These are phyloP conservation scores for Lomentospora prolificans DNA, from an alignment of 2,329 filamentous ascomycete species.

Conservation along the genomic window DNA sequence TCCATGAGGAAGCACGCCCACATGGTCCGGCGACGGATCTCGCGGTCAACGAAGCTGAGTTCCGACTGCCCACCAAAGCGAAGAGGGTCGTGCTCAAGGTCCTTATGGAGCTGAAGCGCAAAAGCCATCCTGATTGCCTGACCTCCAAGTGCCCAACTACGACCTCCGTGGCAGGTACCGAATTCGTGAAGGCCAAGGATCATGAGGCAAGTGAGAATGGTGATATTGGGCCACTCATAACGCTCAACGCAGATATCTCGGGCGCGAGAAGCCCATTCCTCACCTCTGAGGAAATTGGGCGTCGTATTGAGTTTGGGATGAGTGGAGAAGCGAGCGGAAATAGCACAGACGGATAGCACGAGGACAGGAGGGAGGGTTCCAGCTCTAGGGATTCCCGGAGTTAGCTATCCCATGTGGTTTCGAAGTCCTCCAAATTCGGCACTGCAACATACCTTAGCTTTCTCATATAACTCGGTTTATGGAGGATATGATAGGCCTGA, in stretches of 20 bases:
- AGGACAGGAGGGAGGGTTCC: slow-evolving; percentile 81
- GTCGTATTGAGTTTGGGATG: slow-evolving; percentile 70
- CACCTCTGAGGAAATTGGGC: slow-evolving; percentile 74
- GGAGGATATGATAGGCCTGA: slow-evolving; percentile 85
- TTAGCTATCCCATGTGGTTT: neutral
- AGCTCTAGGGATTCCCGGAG: slow-evolving; percentile 35
- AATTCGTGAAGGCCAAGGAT: slow-evolving; percentile 90
- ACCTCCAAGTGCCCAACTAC: slow-evolving; percentile 91
- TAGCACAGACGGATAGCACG: slow-evolving; percentile 85
- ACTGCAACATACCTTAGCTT: slow-evolving; percentile 52
- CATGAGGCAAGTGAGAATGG: slow-evolving; percentile 82
- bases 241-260: slow-evolving; percentile 76
- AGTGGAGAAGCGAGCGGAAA: slow-evolving; percentile 88
- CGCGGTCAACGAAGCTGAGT: slow-evolving; percentile 82
- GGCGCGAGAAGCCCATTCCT: slow-evolving; percentile 83
- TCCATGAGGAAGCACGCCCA: slow-evolving; percentile 99
- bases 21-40: slow-evolving; percentile 90
- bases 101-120: slow-evolving; percentile 84
- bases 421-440: neutral
- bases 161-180: slow-evolving; percentile 88
- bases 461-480: slow-evolving; percentile 96
- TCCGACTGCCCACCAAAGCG: slow-evolving; percentile 52
- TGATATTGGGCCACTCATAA: slow-evolving; percentile 94
- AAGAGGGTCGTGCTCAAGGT: slow-evolving; percentile 72
- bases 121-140: slow-evolving; percentile 97